phyloP scores from a whole-genome alignment of 164 flowering plant genomes.

The Sextonia rubra region DNA sequence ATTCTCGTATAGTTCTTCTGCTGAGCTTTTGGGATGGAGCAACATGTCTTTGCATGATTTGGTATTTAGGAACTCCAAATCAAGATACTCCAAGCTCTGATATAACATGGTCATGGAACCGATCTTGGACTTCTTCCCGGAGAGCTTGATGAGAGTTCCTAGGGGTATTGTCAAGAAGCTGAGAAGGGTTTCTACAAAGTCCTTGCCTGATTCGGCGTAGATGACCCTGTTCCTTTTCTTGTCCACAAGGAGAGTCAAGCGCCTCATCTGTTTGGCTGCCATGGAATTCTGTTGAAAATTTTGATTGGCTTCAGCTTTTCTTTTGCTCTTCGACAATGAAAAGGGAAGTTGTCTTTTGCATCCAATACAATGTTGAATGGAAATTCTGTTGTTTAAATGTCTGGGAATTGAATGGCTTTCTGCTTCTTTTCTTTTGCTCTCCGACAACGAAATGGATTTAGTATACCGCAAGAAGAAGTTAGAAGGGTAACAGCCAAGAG shows the following conservation, averaged over 20 bases:
- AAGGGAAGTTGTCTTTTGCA: too few relatives aligned
- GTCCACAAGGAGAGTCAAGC: background rate
- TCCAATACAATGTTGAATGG: too few relatives aligned
- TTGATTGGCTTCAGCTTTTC: too few relatives aligned
- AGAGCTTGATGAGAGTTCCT: slow-evolving; percentile 7
- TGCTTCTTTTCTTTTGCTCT: too few relatives aligned
- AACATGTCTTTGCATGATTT: background rate
- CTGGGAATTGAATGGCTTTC: too few relatives aligned
- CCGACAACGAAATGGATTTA: too few relatives aligned
- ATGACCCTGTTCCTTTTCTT: background rate
- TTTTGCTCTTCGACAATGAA: too few relatives aligned
- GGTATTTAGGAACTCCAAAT: background rate
- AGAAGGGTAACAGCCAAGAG: too few relatives aligned
- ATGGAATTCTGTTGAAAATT: too few relatives aligned
- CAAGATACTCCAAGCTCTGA: background rate
- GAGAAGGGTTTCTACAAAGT: slow-evolving; percentile 17
- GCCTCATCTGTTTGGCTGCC: too few relatives aligned
- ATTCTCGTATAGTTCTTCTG: background rate
- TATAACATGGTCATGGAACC: background rate
- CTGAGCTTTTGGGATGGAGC: background rate
- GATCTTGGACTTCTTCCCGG: background rate
- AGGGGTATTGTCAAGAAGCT: slow-evolving; percentile 19
- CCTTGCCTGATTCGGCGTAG: slow-evolving; percentile 7
- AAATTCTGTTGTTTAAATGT: too few relatives aligned
- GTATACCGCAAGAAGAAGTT: too few relatives aligned